Evolutionary conservation across 139 green algal genomes (phyloP), one percentile per base, ranked within the genome.

Genomic region (Parachlorella kessleri): DNA sequence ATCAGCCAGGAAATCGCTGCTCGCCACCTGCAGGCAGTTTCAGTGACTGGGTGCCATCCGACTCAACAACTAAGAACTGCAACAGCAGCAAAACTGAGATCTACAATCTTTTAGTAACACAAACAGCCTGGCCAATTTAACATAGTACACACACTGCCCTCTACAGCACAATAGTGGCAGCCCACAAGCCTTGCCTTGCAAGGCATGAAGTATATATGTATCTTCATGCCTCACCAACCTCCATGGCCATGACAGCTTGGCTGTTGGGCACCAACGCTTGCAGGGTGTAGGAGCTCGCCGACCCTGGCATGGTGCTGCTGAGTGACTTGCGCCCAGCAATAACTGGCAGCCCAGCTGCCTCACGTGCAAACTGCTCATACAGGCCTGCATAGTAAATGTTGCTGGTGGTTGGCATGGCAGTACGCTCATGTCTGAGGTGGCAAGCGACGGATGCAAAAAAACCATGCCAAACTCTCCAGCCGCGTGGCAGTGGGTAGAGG

Each of bases 231-330:
- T 32, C 32, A 41, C 32, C 42, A n/a, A n/a, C 70, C 1, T 71
- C 28, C 65, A 41, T 35, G 95, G 98, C 70, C 95, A 93, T 35
- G 95, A 96, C 88, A 23, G 96, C 96, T n/a, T 77, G 81, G 8
- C 85, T 82, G 75, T 98, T 96, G 2, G 91, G 91, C 95, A 98
- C 98, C 96, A 99, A 97, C 3, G 91, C 96, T 79, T 99, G 95
- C 54, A 99, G 98, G 4, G 95, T 99, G 88, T 95, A 98, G 6
- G 94, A 99, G 36, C 69, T 54, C 37, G 94, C 88, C 4, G 96
- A 96, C 1, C 96, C 95, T 79, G 76, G 75, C 76, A 89, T 86
- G 21, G 86, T 92, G 86, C 98, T 94, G 33, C 92, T 82, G 6
- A 82, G 79, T 4, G 86, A 94, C 83, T 97, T 98, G 67, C 94